Evolutionary conservation across 2,329 filamentous ascomycete genomes (phyloP).

Genomic region (Exophiala oligosperma): DNA sequence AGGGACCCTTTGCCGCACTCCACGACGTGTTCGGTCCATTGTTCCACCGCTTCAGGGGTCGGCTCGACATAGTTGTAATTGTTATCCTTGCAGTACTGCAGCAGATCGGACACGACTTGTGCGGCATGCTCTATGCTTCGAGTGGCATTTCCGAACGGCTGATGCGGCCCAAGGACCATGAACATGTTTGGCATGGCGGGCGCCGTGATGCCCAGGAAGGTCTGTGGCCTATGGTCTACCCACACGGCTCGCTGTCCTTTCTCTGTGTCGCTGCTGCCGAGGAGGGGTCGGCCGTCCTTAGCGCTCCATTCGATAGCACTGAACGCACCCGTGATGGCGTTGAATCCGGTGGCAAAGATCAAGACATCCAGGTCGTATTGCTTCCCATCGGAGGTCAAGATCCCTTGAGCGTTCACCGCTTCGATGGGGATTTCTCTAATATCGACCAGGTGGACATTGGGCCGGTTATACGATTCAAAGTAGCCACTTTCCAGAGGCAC

Average conservation of each 20-base stretch:
- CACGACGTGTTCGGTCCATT: conserved; percentile 53
- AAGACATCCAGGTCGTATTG: conserved; percentile 32
- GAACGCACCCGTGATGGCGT: conserved; percentile 30
- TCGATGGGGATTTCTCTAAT: conserved; percentile 32
- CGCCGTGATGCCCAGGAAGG: conserved; percentile 43
- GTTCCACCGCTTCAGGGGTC: conserved; percentile 40
- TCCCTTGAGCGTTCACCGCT: conserved; percentile 29
- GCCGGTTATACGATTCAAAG: conserved; percentile 50
- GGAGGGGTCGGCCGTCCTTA: conserved; percentile 3
- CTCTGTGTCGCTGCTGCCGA: conserved; percentile 36
- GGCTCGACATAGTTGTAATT: conserved; percentile 38
- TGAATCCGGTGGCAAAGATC: conserved; percentile 20
- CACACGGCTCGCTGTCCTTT: conserved; percentile 5
- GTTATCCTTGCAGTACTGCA: conserved; percentile 30
- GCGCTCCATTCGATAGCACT: background rate
- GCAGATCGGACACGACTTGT: conserved; percentile 40
- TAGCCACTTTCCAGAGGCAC: conserved; percentile 51
- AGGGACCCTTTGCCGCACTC: conserved; percentile 48
- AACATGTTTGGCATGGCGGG: conserved; percentile 51
- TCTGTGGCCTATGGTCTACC: conserved; percentile 35
- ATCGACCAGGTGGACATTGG: conserved; percentile 48
- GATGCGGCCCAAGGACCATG: conserved; percentile 56
- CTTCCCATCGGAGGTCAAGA: conserved; percentile 28
- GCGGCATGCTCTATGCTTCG: conserved; percentile 35
- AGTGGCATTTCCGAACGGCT: conserved; percentile 35